Conservation (phyloP, 31 red algal species). For the Endocladia muricata region DNA sequence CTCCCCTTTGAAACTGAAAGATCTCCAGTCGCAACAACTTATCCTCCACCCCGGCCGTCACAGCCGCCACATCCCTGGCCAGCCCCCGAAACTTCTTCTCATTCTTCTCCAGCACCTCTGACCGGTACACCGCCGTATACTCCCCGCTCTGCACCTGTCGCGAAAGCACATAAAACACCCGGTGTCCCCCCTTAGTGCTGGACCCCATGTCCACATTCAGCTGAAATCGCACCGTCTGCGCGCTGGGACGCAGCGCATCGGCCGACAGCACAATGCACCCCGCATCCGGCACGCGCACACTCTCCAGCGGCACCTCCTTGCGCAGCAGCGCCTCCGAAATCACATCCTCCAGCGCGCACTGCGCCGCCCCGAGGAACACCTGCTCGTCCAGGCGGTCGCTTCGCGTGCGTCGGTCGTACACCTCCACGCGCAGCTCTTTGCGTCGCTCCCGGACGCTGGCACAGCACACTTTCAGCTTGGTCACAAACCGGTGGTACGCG, state of each 20-base stretch:
- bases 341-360: conserved; percentile 59
- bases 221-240: not conserved
- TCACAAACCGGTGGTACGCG: conserved; percentile 45
- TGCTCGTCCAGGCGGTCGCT: conserved; percentile 39
- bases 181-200: conserved; percentile 20
- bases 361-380: conserved; percentile 33
- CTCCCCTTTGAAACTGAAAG: conserved; percentile 44
- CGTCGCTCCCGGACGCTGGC: conserved; percentile 24
- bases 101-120: conserved; percentile 35
- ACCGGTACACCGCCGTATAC: conserved; percentile 58
- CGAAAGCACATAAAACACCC: conserved; percentile 59
- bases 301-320: conserved; percentile 16
- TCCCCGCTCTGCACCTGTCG: conserved; percentile 40
- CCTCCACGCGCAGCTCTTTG: conserved; percentile 45
- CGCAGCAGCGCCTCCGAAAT: conserved; percentile 44
- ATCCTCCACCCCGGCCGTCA: conserved; percentile 50
- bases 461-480: conserved; percentile 68
- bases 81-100: conserved; percentile 24
- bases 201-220: conserved; percentile 40
- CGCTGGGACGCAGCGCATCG: conserved; percentile 34
- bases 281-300: not conserved
- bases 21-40: conserved; percentile 58
- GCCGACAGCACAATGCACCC: conserved; percentile 28
- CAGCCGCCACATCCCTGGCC: conserved; percentile 20
- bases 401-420: conserved; percentile 33